Evolutionary conservation across 257 asterid genomes (phyloP), one percentile per base, ranked within the genome.

Genomic region (Nicotiana tomentosiformis): DNA sequence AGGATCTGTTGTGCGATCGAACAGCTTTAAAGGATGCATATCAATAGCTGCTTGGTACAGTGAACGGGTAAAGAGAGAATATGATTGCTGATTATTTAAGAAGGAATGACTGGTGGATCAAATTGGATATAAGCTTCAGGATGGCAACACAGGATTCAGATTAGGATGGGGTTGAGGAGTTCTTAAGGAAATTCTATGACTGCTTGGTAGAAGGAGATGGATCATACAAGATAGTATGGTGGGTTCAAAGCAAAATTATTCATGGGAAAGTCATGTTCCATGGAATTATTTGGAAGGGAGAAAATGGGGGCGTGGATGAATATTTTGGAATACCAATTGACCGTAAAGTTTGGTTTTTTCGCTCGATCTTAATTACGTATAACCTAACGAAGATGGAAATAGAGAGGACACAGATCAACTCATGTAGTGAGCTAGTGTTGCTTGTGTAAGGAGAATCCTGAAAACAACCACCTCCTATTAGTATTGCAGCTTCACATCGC

Each of bases 401-500:
- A 70, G 20, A 43, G 60, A 70, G 14, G 78, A 20, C 60, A 43
- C 5, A 29, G 37, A 70, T 70, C 78, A 43, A 37, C 55, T 17
- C 78, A 43, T 70, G 58, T 70, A 43, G 60, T 70, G 60, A 6
- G 20, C 58, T 70, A 70, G 35, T 20, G 78, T 26, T 70, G 58
- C 60, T 70, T 70, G 60, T 20, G 60, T 65, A 65, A 78, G 66
- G 82, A 80, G 56, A 37, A 79, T 46, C 60, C 77, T 46, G 69
- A 81, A 83, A 58, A 70, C 81, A 64, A 51, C 74, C 64, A 74
- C 16, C 43, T 58, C 39, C 18, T 46, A 43, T 43, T 70, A 43
- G 56, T 70, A 70, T 39, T 70, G 58, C 58, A 70, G 78, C 78
- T 70, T 70, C 78, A 70, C 60, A 70, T 43, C 3, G 14, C 18